These are phyloP conservation scores for peach (Prunus persica) DNA, from an alignment of 306 rosid genomes.

Conservation along the genomic window Prunus_persica_NCBIv2 NC_034010.1:14431501-14432000, in stretches of 20 bases:
- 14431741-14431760: slow-evolving; percentile 10
- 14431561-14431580: not conserved
- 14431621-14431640: not conserved
- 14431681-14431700: not conserved
- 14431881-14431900: slow-evolving; percentile 49
- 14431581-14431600: not conserved
- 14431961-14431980: slow-evolving; percentile 42
- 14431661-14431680: not conserved
- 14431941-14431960: slow-evolving; percentile 25
- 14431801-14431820: slow-evolving; percentile 45
- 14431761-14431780: slow-evolving; percentile 16
- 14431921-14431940: slow-evolving; percentile 50
- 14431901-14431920: slow-evolving; percentile 42
- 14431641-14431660: not conserved
- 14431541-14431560: not conserved
- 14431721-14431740: not conserved
- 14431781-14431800: slow-evolving; percentile 60
- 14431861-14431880: slow-evolving; percentile 76
- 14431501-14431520: not conserved
- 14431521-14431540: not conserved
- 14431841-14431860: slow-evolving; percentile 45
- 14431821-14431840: slow-evolving; percentile 62
- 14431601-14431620: not conserved
- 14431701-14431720: not conserved
- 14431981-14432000: slow-evolving; percentile 55